Evolutionary conservation across 345 rosid genomes (phyloP), one percentile per base, ranked within the genome.

Genomic region (Adansonia digitata): DNA sequence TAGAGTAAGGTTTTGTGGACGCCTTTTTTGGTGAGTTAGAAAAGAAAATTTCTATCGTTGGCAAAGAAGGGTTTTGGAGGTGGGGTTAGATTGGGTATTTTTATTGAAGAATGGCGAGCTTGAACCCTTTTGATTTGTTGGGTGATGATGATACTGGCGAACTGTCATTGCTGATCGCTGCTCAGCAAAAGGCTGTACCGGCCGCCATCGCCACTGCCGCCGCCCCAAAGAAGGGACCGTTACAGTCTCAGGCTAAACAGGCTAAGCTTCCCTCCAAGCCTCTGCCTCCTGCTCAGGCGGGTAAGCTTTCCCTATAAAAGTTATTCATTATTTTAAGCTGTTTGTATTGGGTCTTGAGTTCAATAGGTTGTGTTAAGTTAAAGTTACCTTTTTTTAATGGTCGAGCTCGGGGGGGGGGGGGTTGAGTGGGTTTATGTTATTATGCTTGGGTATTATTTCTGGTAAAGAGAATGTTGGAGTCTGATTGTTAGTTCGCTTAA

Each of bases 201-300:
- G 80, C 70, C 17, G 56, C 62, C 13, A 42, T 46, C 12, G 39
- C 20, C 17, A 27, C 64, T 2, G 49, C 40, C 29, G 52, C 65
- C 10, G 48, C 81, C 76, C 74, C 78, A 77, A 51, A 52, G 61
- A 69, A 69, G 43, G 60, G 57, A 0, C 14, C 20, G 3, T 24
- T 29, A 49, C 56, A 48, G 26, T 26, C 73, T 68, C 81, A 65
- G 37, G 71, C 81, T 66, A 74, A 67, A 74, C 86, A 80, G 68
- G 66, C 86, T 60, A 88, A 88, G 88, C 77, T 90, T 26, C 94
- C 94, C n/a, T n/a, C n/a, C n/a, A n/a, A n/a, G n/a, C n/a, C n/a
- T n/a, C n/a, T n/a, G n/a, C n/a, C n/a, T n/a, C 93, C 98, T 74
- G 69, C 93, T 62, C 91, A 92, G 85, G 93, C 97, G 57, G 94